These are phyloP conservation scores for Bertia moriformis DNA, from an alignment of 2,329 filamentous ascomycete species.

Conservation along the genomic window DNA sequence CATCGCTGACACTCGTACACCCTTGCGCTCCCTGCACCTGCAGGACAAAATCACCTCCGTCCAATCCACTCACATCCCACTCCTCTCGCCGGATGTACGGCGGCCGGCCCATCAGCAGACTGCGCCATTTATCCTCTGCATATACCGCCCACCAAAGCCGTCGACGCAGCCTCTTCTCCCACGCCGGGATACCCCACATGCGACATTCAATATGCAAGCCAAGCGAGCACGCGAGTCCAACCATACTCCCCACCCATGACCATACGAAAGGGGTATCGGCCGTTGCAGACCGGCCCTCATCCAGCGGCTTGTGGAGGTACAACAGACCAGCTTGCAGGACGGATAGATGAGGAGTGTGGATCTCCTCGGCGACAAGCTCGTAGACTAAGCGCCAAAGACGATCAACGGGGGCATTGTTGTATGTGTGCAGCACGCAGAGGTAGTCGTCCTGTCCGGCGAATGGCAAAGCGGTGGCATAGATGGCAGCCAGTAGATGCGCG, in stretches of 20 bases:
- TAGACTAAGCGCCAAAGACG: conserved; percentile 15
- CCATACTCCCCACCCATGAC: conserved; percentile 18
- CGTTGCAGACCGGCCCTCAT: conserved; percentile 6
- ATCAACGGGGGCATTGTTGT: conserved; percentile 10
- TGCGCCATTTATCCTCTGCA: conserved; percentile 20
- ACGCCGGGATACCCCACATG: conserved; percentile 18
- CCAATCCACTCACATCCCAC: conserved; percentile 9
- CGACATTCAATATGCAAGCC: conserved; percentile 19
- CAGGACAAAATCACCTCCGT: conserved; percentile 5
- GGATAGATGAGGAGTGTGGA: conserved; percentile 13
- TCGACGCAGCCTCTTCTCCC: conserved; percentile 19
- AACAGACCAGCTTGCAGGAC: conserved; percentile 15
- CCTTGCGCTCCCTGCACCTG: too few relatives aligned
- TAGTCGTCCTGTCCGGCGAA: conserved; percentile 14
- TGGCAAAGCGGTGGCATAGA: conserved; percentile 15
- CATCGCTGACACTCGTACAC: too few relatives aligned
- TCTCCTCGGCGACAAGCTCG: conserved; percentile 14
- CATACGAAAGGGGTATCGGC: conserved; percentile 17
- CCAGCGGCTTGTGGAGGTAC: conserved; percentile 12
- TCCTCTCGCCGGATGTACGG: conserved; percentile 17
- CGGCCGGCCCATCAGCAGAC: conserved; percentile 17
- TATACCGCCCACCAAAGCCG: conserved; percentile 23
- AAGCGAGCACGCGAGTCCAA: conserved; percentile 15
- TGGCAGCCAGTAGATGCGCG: conserved; percentile 13
- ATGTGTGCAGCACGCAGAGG: conserved; percentile 11